Base-by-base conservation (phyloP, 2,329 filamentous ascomycete genomes). In the Pseudophaeomoniella oleicola region DNA sequence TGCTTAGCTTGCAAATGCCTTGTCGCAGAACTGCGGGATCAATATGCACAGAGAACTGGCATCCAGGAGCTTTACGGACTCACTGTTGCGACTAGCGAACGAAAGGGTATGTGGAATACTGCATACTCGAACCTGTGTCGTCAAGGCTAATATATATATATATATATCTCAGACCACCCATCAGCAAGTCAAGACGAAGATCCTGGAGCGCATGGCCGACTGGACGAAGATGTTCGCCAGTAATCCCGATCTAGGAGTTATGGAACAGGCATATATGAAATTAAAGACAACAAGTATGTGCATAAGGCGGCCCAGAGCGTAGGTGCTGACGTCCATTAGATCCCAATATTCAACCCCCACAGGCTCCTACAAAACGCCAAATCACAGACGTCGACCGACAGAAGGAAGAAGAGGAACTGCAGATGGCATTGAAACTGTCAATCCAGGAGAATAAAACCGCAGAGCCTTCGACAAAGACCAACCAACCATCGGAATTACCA, bases 391-490 rank as follows among this genome's bases (percentile, higher is more conserved):
- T 81, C 33, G 90, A 98, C 58, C 75, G 90, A 44, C 81, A 85
- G 59, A 94, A 93, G 61, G 90, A 98, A 59, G 90, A 98, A 42
- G 87, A 96, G 35, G 90, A 98, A 60, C 65, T 98, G 38, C 90
- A 96, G 57, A 94, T 94, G 76, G 90, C 90, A 2, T 69, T 98
- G 34, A 87, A 81, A 50, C 68, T 98, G 51, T 94, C 86, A 31
- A 72, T 98, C 49, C 85, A 93, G 56, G 90, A 98, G 42, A 51
- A 62, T 40, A 43, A 55, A n/a, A 46, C 57, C 10, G 46, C 60
- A 14, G 53, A 59, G 4, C 50, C 56, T 13, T 44, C 34, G 37
- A 47, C 19, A 46, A 43, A 53, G 10, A 46, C 55, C 6, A 45
- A 59, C 12, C 53, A 59, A 4, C 50, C 56, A 13, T 44, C 34